phyloP scores from a whole-genome alignment of 2,329 filamentous ascomycete genomes.

The Knoxdaviesia proteae region DNA sequence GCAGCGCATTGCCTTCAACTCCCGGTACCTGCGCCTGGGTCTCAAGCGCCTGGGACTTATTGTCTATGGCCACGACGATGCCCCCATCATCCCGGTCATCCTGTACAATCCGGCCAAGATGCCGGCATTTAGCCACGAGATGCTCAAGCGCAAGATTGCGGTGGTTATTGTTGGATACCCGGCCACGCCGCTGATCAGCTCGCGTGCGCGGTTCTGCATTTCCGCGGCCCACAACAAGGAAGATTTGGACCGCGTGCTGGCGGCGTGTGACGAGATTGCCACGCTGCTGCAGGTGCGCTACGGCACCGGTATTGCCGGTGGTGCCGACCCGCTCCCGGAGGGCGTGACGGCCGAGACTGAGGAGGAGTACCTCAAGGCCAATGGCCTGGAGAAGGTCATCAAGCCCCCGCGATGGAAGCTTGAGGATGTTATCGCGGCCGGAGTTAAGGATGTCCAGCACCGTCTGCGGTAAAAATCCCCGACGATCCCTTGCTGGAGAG shows the following conservation, averaged over 20 bases:
- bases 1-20: slow-evolving; percentile 94
- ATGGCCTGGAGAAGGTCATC: slow-evolving; percentile 51
- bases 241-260: slow-evolving; percentile 73
- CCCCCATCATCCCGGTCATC: slow-evolving; percentile 82
- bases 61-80: slow-evolving; percentile 93
- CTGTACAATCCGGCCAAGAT: slow-evolving; percentile 99
- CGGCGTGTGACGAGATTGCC: slow-evolving; percentile 81
- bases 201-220: slow-evolving; percentile 86
- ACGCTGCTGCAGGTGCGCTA: slow-evolving; percentile 89
- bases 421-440: slow-evolving; percentile 59
- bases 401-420: slow-evolving; percentile 62
- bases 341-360: slow-evolving; percentile 54
- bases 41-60: slow-evolving; percentile 95
- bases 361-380: slow-evolving; percentile 39
- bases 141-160: slow-evolving; percentile 93
- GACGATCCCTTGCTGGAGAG: no score
- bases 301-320: slow-evolving; percentile 86
- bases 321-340: slow-evolving; percentile 54
- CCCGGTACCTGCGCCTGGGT: slow-evolving; percentile 87
- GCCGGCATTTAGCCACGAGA: slow-evolving; percentile 93
- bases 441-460: slow-evolving; percentile 55
- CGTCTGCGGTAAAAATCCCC: slow-evolving; percentile 35
- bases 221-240: slow-evolving; percentile 96
- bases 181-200: slow-evolving; percentile 85
- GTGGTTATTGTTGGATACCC: slow-evolving; percentile 96